Evolutionary conservation across 768 basidiomycete species (phyloP).

Genomic region (Crucibulum laeve): DNA sequence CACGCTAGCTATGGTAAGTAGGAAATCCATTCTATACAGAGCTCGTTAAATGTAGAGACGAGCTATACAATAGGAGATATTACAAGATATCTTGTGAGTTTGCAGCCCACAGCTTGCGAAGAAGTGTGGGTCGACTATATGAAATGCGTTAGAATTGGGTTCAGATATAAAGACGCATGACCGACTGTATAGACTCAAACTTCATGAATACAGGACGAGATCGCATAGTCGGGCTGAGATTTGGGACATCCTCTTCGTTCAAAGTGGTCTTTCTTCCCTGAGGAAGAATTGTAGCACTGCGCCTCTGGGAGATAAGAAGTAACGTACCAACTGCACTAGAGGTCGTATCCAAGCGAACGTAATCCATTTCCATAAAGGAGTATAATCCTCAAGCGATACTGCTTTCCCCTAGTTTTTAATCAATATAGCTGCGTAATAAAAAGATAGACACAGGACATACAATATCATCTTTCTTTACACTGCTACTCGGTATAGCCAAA

Average conservation of each 20-base stretch:
- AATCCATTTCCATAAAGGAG: conserved; percentile 65
- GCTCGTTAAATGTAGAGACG: too few relatives aligned
- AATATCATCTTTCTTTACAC: conserved; percentile 51
- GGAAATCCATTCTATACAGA: conserved; percentile 51
- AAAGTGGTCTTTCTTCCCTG: conserved; percentile 52
- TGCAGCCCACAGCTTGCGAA: conserved; percentile 37
- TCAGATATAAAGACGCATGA: neutral
- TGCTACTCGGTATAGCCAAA: conserved; percentile 51
- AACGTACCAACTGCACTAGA: conserved; percentile 44
- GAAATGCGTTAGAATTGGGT: conserved; percentile 2
- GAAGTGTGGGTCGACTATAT: conserved; percentile 31
- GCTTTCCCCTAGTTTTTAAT: conserved; percentile 36
- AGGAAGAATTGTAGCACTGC: neutral
- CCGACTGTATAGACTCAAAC: conserved; percentile 35
- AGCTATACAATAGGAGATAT: neutral
- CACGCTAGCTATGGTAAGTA: conserved; percentile 64
- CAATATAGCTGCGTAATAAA: neutral
- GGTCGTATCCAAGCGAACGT: conserved; percentile 73
- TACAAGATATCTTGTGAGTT: conserved; percentile 30
- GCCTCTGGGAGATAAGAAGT: neutral
- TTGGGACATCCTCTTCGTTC: conserved; percentile 69
- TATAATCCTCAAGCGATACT: conserved; percentile 75
- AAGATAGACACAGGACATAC: conserved; percentile 25
- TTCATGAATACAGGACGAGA: conserved; percentile 61
- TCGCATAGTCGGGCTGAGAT: conserved; percentile 62